A percentile compares a stretch with the other conserved stretches of the same genome.
These are phyloP conservation scores for Xylariales sp. DNA, from an alignment of 2,329 filamentous ascomycete species.

Conservation along the genomic window DNA sequence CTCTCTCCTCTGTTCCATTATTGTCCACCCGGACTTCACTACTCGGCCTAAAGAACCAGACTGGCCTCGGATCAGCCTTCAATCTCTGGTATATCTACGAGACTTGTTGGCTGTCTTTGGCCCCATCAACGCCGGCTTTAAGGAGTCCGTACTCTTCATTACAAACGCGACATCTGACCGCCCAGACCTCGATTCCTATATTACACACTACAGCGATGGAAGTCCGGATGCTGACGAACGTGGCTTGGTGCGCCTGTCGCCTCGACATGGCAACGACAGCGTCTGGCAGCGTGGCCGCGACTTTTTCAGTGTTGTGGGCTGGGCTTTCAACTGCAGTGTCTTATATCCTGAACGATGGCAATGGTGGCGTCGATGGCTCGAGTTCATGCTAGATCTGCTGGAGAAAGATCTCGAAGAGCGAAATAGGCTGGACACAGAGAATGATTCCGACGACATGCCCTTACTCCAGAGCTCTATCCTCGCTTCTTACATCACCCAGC, in stretches of 20 bases:
- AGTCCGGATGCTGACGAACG: constrained; percentile 62
- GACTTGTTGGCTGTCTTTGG: constrained; percentile 74
- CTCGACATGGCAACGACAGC: constrained; percentile 72
- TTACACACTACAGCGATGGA: constrained; percentile 60
- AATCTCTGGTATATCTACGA: constrained; percentile 77
- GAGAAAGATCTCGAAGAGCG: constrained; percentile 76
- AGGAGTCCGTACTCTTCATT: constrained; percentile 77
- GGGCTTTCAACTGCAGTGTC: constrained; percentile 92
- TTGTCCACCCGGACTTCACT: constrained; percentile 83
- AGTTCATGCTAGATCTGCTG: constrained; percentile 81
- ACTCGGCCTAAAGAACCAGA: constrained; percentile 74
- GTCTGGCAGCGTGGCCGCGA: constrained; percentile 83
- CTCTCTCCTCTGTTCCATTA: constrained; percentile 80
- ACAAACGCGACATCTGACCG: constrained; percentile 49
- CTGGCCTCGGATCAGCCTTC: constrained; percentile 70
- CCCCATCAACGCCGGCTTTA: constrained; percentile 75
- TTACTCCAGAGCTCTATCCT: constrained; percentile 68
- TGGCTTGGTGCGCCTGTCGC: constrained; percentile 65
- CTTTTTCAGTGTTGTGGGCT: constrained; percentile 90
- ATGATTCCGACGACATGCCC: constrained; percentile 47
- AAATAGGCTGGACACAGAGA: constrained; percentile 59
- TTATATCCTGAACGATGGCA: constrained; percentile 79
- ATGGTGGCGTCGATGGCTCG: constrained; percentile 83
- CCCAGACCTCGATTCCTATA: constrained; percentile 61
- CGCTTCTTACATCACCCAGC: constrained; percentile 66